phyloP scores from a whole-genome alignment of 129 eudicot species.

The Escallonia rubra region DNA sequence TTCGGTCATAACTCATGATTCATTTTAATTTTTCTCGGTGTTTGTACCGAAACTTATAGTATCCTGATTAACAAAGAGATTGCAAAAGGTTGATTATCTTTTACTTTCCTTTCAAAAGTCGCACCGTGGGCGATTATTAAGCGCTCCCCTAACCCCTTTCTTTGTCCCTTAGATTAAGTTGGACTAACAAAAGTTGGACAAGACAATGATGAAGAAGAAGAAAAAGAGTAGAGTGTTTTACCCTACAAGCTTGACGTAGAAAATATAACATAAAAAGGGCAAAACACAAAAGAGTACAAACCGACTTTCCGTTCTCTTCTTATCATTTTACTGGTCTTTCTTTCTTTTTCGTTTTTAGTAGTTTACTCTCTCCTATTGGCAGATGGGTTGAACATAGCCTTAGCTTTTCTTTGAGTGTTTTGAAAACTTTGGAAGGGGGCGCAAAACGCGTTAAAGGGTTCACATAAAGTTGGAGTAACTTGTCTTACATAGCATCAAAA shows the following conservation, averaged over 20 bases:
- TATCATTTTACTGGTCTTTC: neutral
- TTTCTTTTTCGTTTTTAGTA: neutral
- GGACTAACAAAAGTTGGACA: neutral
- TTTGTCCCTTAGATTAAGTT: neutral
- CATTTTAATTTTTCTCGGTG: neutral
- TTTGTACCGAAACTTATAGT: neutral
- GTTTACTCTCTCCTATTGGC: neutral
- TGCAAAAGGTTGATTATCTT: too few species aligned
- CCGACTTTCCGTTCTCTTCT: neutral
- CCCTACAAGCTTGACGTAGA: neutral
- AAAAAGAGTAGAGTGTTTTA: neutral
- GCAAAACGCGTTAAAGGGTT: too few species aligned
- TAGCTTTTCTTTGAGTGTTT: too few species aligned
- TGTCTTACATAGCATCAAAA: too few species aligned
- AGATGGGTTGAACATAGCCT: too few species aligned
- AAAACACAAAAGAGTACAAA: neutral
- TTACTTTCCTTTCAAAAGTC: neutral
- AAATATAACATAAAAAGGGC: too few species aligned
- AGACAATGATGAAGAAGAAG: neutral
- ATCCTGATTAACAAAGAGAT: too few species aligned
- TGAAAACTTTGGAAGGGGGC: too few species aligned
- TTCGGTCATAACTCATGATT: neutral
- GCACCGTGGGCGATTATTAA: neutral
- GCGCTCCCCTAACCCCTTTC: neutral
- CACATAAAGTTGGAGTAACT: too few species aligned